Base-by-base conservation (phyloP, 1,284 basidiomycete genomes). In the Cutaneotrichosporon cutaneum region DNA sequence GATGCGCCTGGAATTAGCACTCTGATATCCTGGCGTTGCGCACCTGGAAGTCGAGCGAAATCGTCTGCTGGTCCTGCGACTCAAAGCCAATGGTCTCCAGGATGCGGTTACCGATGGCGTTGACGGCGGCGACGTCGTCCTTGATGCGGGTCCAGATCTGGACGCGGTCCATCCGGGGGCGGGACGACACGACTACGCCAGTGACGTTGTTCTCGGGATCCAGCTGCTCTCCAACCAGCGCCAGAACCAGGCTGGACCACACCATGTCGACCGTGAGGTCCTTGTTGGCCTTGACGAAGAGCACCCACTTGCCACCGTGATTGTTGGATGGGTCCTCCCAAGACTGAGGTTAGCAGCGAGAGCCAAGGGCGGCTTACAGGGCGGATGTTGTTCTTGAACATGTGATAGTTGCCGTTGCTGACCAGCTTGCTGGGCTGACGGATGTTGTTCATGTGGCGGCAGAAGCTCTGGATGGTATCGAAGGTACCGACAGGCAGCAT, bases 261-360 rank as follows among this genome's bases (percentile, higher is more conserved):
- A 87, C 90, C 33, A 88, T 84, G 81, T 97, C 94, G 52, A 95
- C 81, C 65, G 94, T 76, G n/a, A 59, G 24, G 36, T 81, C 81
- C 5, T 89, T 86, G 70, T 89, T 90, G 1, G 63, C 60, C 78
- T 89, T 89, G 86, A 96, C 90, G 68, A 93, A 92, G 57, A 96
- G 80, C 21, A 92, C 90, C 94, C 94, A 97, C 80, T 94, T 94
- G 39, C 93, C 93, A 26, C 93, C 93, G 54, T 88, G 84, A 10
- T 89, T 88, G 76, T 97, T 97, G 53, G 92, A 90, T 26, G 87
- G 86, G 75, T 96, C 94, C 80, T 96, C 94, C 93, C 94, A 96
- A 90, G 95, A 94, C 45, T 92, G 90, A 74, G 3, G 56, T 64
- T 24, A 61, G 59, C 39, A 11, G 21, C 24, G 26, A 10, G 3